Evolutionary conservation across 805 yeast species (phyloP).

Genomic region (Candida coquimbonensis): DNA sequence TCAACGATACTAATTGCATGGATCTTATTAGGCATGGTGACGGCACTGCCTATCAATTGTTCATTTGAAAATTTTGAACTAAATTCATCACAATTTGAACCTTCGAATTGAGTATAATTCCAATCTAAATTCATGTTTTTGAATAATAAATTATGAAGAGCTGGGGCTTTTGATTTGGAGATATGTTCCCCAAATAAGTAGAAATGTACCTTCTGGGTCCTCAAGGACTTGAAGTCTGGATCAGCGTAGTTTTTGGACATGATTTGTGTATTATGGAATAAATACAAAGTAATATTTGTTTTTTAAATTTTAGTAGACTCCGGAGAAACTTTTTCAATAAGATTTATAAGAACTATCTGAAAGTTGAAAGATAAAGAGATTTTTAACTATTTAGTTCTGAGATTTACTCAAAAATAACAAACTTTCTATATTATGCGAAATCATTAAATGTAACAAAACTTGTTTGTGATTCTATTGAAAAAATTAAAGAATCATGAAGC

Average conservation of each 20-base stretch:
- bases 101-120: conserved; percentile 18
- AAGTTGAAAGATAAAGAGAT: no score
- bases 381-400: no score
- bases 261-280: background rate
- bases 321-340: no score
- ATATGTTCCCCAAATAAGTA: conserved; percentile 22
- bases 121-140: conserved; percentile 13
- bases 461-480: no score
- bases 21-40: conserved; percentile 23
- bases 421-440: no score
- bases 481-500: no score
- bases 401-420: no score
- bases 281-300: no score
- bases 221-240: conserved; percentile 4
- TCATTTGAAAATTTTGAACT: conserved; percentile 8
- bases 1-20: conserved; percentile 17
- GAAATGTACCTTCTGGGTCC: conserved; percentile 8
- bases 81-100: conserved; percentile 15
- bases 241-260: background rate
- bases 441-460: no score
- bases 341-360: no score
- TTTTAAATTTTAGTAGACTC: no score
- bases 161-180: conserved; percentile 19
- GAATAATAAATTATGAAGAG: conserved; percentile 18
- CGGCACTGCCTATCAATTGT: conserved; percentile 17